A percentile compares a stretch with the other conserved stretches of the same genome.
These are phyloP conservation scores for Metarhizium sp. DNA, from an alignment of 2,329 filamentous ascomycete genomes.

Conservation along the genomic window DNA sequence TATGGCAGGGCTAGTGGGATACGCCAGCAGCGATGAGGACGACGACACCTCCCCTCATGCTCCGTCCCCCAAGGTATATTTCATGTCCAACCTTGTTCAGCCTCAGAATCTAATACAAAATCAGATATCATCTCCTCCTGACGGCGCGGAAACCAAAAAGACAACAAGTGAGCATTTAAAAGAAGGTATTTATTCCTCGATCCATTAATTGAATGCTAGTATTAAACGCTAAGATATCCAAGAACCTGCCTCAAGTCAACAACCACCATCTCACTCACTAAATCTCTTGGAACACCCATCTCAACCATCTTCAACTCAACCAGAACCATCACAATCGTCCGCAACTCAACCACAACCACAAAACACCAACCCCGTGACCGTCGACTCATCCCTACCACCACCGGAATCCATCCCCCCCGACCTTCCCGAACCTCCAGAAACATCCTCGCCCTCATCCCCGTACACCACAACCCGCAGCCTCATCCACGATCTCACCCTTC, in stretches of 20 bases:
- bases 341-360: neutral
- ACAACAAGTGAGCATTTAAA: neutral
- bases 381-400: conserved; percentile 31
- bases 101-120: neutral
- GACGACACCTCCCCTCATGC: conserved; percentile 18
- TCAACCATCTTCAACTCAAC: neutral
- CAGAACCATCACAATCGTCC: neutral
- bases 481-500: conserved; percentile 65
- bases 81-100: neutral
- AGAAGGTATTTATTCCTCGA: neutral
- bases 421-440: conserved; percentile 11
- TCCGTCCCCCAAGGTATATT: neutral
- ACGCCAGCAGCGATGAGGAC: conserved; percentile 44
- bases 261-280: neutral
- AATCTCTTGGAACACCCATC: neutral
- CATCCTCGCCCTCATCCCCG: conserved; percentile 44
- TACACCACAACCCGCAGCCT: conserved; percentile 57
- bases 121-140: neutral
- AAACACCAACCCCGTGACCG: conserved; percentile 20
- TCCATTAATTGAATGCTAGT: neutral
- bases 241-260: neutral
- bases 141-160: neutral
- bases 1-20: conserved; percentile 38
- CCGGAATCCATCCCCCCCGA: conserved; percentile 13
- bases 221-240: neutral